These are phyloP conservation scores for Cadophora sp. DNA, from an alignment of 2,329 filamentous ascomycete species.

Conservation along the genomic window DNA sequence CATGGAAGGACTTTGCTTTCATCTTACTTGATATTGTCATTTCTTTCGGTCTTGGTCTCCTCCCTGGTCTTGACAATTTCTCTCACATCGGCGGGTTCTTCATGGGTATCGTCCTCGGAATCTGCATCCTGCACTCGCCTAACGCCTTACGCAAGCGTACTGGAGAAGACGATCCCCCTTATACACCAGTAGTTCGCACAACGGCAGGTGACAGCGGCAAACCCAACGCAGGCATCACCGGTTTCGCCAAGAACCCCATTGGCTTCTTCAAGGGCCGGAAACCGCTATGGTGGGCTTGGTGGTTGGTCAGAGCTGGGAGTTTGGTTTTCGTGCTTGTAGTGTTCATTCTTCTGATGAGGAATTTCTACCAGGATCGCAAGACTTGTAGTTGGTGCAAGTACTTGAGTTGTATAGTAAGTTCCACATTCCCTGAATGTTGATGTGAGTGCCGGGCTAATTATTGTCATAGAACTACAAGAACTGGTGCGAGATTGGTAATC, in stretches of 20 bases:
- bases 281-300: slow-evolving; percentile 97
- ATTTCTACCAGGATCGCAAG: slow-evolving; percentile 84
- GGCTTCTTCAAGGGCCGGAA: slow-evolving; percentile 93
- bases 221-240: slow-evolving; percentile 39
- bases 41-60: slow-evolving; percentile 87
- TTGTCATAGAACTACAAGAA: slow-evolving; percentile 77
- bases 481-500: slow-evolving; percentile 63
- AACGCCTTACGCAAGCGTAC: slow-evolving; percentile 78
- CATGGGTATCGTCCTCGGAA: slow-evolving; percentile 86
- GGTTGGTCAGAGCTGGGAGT: slow-evolving; percentile 81
- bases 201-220: slow-evolving; percentile 45
- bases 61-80: slow-evolving; percentile 96
- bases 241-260: slow-evolving; percentile 66
- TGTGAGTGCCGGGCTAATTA: slow-evolving; percentile 30
- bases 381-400: slow-evolving; percentile 95
- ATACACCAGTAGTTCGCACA: slow-evolving; percentile 68
- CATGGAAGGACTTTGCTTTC: slow-evolving; percentile 85
- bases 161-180: slow-evolving; percentile 71
- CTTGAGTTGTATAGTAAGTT: slow-evolving; percentile 86
- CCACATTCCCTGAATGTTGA: not conserved
- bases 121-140: slow-evolving; percentile 89
- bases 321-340: slow-evolving; percentile 82
- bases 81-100: slow-evolving; percentile 95
- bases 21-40: slow-evolving; percentile 86
- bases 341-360: slow-evolving; percentile 86